Conservation (phyloP, 2,329 filamentous ascomycete genomes). For the Fusarium nurragi region DNA sequence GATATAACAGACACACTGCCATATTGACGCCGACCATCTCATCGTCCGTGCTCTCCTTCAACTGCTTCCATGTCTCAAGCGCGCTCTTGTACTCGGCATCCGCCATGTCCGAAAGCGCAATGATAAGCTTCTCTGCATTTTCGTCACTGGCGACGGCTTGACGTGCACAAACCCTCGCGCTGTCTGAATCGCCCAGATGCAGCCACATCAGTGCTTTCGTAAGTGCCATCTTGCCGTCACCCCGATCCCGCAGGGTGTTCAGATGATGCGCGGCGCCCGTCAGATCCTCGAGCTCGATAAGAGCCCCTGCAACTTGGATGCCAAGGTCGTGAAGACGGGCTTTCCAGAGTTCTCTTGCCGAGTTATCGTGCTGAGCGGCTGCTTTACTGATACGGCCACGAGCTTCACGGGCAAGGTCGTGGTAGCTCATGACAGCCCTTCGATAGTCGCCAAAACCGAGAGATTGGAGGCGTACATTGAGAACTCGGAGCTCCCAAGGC, state of each 20-base stretch:
- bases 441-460: slow-evolving; percentile 86
- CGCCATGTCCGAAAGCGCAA: slow-evolving; percentile 79
- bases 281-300: slow-evolving; percentile 89
- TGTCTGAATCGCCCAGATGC: slow-evolving; percentile 78
- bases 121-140: slow-evolving; percentile 60
- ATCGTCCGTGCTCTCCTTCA: slow-evolving; percentile 57
- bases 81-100: slow-evolving; percentile 77
- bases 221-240: slow-evolving; percentile 54
- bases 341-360: slow-evolving; percentile 74
- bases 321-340: slow-evolving; percentile 79
- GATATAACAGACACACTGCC: slow-evolving; percentile 85
- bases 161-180: slow-evolving; percentile 67
- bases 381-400: slow-evolving; percentile 66
- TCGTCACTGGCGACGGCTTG: slow-evolving; percentile 44
- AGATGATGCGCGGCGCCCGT: slow-evolving; percentile 82
- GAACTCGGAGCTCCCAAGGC: slow-evolving; percentile 86
- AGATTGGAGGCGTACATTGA: slow-evolving; percentile 85
- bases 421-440: slow-evolving; percentile 87
- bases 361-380: slow-evolving; percentile 55
- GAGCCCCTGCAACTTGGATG: slow-evolving; percentile 68
- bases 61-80: slow-evolving; percentile 66
- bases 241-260: slow-evolving; percentile 59
- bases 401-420: slow-evolving; percentile 85
- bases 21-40: slow-evolving; percentile 84
- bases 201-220: slow-evolving; percentile 76